Base-by-base conservation (phyloP, 257 asterid species). In the Buddleja alternifolia region DNA sequence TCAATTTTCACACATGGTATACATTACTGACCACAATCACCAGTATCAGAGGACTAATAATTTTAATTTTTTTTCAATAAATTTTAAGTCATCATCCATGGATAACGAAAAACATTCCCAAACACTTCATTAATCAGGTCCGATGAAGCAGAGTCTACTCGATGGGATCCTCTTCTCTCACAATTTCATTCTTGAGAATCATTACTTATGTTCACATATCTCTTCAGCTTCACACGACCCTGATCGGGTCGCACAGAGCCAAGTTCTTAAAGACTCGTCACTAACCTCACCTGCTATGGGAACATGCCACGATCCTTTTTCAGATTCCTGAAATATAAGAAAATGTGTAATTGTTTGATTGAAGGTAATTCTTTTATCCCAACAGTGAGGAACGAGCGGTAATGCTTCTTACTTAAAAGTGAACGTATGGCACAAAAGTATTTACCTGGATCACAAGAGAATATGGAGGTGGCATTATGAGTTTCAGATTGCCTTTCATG, bases 261-360 rank as follows among this genome's bases (percentile, higher is more conserved):
- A 93, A 17, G 80, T 80, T 77, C 95, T 79, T 42, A 17, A 74
- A 51, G 85, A 67, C 81, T 88, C 96, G 12, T 86, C 87, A 19
- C 46, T 71, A n/a, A n/a, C 64, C 76, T 81, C 97, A 15, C 81
- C 86, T 45, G 86, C 85, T 59, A 86, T 12, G 42, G 98, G 98
- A 59, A 90, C 77, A 71, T 93, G 98, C 98, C 98, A 93, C 0
- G 90, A 86, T 47, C 97, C 95, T 0, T 77, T 84, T 73, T 68
- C 83, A 21, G 95, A 85, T 83, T 93, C 98, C 84, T 80, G 69
- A 2, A 61, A 57, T 25, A 50, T 23, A 36, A 25, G 7, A 32
- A 36, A 39, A 17, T 12, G 21, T 15, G 14, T 59, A 4, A 10
- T 17, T 60, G 51, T 58, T 40, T 19, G 34, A 58, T 57, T 14